These are phyloP conservation scores for Lentinus tigrinus DNA, from an alignment of 768 basidiomycete genomes.

Conservation along the genomic window DNA sequence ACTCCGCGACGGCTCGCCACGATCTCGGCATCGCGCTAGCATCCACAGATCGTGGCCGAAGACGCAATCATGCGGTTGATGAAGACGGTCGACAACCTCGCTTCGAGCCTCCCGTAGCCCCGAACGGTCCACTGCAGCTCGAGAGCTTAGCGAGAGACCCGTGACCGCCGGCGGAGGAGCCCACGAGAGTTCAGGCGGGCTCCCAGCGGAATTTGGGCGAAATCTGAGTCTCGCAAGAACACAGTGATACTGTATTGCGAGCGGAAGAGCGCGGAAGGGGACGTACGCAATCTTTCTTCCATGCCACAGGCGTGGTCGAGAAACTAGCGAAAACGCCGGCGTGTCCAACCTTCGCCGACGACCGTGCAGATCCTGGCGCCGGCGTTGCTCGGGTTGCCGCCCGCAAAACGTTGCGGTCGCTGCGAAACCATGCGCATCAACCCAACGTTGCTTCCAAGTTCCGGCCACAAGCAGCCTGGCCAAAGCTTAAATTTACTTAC, in stretches of 20 bases:
- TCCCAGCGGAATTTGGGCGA: neutral
- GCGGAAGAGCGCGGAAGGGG: neutral
- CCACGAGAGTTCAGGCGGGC: neutral
- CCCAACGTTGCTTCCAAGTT: too few species aligned
- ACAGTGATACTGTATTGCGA: neutral
- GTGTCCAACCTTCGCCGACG: too few species aligned
- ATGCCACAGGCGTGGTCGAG: neutral
- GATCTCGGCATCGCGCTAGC: neutral
- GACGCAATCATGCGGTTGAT: neutral
- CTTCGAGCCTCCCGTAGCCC: neutral
- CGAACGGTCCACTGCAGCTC: conserved; percentile 12
- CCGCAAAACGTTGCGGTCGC: too few species aligned
- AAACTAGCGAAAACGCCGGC: too few species aligned
- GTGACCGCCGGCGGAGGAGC: conserved; percentile 7
- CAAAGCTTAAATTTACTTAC: neutral
- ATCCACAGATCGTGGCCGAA: neutral
- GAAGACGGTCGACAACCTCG: neutral
- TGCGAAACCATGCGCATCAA: too few species aligned
- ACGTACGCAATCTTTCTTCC: neutral
- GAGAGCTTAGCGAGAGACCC: conserved; percentile 8
- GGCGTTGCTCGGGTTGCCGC: too few species aligned
- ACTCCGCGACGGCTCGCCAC: neutral
- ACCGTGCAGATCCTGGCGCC: too few species aligned
- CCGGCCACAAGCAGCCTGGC: neutral
- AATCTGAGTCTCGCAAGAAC: neutral